Base-by-base conservation (phyloP, 805 yeast genomes). In the Ogataea polymorpha region DNA sequence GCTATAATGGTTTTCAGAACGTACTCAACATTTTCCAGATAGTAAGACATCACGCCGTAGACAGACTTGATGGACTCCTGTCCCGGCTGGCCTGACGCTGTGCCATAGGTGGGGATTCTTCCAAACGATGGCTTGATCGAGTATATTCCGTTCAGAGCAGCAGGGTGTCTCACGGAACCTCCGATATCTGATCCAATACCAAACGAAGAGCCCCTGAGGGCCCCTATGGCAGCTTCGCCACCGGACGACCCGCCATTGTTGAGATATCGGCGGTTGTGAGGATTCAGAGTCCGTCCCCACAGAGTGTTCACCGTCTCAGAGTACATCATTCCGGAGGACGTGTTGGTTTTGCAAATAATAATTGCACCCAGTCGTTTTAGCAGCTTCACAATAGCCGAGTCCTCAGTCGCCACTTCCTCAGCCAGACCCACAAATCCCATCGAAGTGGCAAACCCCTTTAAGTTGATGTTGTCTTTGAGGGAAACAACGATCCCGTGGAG, bases 191-290 rank as follows among this genome's bases (percentile, higher is more conserved):
- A 74, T 10, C 86, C 85, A 36, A 78, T 63, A 3, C 84, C 88
- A 27, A 79, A 48, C 2, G 74, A 70, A 10, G 82, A 72, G 7
- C 80, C 85, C 34, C 72, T 71, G 54, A 75, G 67, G 1, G 74
- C 79, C 28, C 77, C 68, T 37, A 77, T 54, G 0, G 84, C 74
- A 39, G 82, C 82, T 55, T 79, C 86, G 36, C 86, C 86, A 16
- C 82, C 79, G 2, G 83, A 75, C 2, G 81, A 75, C 11, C 86
- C 86, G 39, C 86, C 86, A 1, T 78, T 70, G 7, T 80, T 69
- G 44, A 78, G 64, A 29, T 67, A 60, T 18, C 12, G 12, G 29
- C 77, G 63, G 47, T 79, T 77, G 56, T 63, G 61, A 0, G 82
- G 71, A 50, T 78, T 79, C 45, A 65, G 55, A 2, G 81, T 70